Percentiles rank a stretch among this genome's conserved stretches.
Conservation (phyloP, 1,284 basidiomycete species). For the Cutaneotrichosporon arboriforme region DNA sequence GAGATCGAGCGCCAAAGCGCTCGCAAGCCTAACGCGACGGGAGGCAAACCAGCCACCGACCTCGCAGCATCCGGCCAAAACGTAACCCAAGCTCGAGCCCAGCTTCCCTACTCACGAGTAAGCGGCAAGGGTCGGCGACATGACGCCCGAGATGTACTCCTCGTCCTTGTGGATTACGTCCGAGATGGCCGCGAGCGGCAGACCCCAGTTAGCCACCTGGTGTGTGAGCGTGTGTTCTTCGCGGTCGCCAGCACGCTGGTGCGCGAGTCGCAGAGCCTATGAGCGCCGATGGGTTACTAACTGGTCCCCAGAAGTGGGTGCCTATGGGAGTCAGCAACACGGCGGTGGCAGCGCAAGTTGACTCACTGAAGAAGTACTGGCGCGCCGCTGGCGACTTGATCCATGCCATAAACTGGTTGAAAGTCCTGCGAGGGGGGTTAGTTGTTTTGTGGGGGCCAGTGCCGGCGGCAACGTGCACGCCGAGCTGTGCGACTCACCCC, state of each 20-base stretch:
- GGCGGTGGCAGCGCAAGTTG: not conserved
- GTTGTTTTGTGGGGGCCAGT: not conserved
- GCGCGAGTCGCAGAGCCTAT: no score
- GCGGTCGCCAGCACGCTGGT: no score
- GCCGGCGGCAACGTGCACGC: not conserved
- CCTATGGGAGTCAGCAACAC: slow-evolving; percentile 54
- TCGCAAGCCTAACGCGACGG: no score
- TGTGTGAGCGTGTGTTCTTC: not conserved
- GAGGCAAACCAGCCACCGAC: no score
- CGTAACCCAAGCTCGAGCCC: no score
- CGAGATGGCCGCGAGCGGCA: slow-evolving; percentile 82
- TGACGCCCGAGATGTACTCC: slow-evolving; percentile 85
- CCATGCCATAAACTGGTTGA: slow-evolving; percentile 68
- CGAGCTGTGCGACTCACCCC: not conserved
- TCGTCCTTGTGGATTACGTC: slow-evolving; percentile 82
- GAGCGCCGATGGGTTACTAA: slow-evolving; percentile 47
- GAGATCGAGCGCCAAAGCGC: no score
- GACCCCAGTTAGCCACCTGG: slow-evolving; percentile 93
- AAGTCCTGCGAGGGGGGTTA: not conserved
- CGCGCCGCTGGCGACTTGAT: slow-evolving; percentile 78
- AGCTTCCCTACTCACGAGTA: slow-evolving; percentile 70
- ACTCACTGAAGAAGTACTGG: slow-evolving; percentile 89
- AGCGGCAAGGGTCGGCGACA: slow-evolving; percentile 79
- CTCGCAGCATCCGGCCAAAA: no score
- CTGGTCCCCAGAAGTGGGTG: slow-evolving; percentile 94